Evolutionary conservation across 208 protist genomes (phyloP).

Genomic region (Hexamita inflata): DNA sequence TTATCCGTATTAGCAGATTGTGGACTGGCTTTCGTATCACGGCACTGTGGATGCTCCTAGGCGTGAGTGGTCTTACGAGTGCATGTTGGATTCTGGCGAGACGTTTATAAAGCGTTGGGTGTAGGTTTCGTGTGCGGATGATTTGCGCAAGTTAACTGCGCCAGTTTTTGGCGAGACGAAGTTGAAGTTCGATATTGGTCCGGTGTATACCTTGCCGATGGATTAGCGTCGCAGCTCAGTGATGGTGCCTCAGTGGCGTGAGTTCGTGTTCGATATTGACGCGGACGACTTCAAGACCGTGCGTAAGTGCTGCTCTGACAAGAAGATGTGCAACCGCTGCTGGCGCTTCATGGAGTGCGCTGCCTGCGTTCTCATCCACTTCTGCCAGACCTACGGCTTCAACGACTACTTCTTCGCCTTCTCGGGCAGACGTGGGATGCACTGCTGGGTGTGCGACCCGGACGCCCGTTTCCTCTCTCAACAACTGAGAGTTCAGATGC

Average conservation of each 20-base stretch:
- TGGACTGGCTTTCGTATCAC: not conserved
- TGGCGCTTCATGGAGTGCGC: slow-evolving; percentile 24
- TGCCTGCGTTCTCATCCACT: not conserved
- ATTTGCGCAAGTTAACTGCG: not conserved
- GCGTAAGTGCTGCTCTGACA: not conserved
- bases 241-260: not conserved
- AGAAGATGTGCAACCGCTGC: not conserved
- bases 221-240: not conserved
- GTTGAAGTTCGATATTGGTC: slow-evolving; percentile 23
- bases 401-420: slow-evolving; percentile 25
- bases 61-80: slow-evolving; percentile 21
- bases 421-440: slow-evolving; percentile 4
- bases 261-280: slow-evolving; percentile 30
- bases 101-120: not conserved
- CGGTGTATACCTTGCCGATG: not conserved
- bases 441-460: slow-evolving; percentile 8
- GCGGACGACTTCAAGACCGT: not conserved
- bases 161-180: too few species aligned
- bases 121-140: not conserved
- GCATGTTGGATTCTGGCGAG: not conserved
- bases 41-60: not conserved
- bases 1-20: slow-evolving; percentile 7
- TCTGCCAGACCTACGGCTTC: slow-evolving; percentile 1
- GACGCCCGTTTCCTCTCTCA: not conserved
- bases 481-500: not conserved